These are phyloP conservation scores for Colletotrichum phormii DNA, from an alignment of 2,329 filamentous ascomycete genomes.

Conservation along the genomic window DNA sequence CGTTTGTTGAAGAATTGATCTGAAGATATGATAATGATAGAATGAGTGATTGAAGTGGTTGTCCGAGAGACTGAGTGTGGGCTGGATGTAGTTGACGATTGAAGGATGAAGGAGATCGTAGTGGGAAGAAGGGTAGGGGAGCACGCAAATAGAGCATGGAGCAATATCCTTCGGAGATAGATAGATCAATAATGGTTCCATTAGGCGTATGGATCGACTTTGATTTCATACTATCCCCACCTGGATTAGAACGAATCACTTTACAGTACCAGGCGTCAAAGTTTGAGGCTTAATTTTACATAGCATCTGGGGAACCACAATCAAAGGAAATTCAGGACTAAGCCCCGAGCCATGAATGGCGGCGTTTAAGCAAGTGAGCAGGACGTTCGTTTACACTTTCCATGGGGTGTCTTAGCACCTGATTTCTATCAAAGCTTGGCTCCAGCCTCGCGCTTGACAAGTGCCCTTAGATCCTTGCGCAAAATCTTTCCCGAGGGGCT, in stretches of 20 bases:
- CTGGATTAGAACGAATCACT: not conserved
- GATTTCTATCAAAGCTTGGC: conserved; percentile 16
- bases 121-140: too few species aligned
- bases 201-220: not conserved
- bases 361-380: not conserved
- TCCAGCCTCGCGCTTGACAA: conserved; percentile 45
- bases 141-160: too few species aligned
- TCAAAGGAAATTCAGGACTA: too few species aligned
- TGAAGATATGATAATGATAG: too few species aligned
- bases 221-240: not conserved
- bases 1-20: too few species aligned
- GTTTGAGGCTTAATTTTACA: not conserved
- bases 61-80: too few species aligned
- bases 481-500: conserved; percentile 68
- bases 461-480: conserved; percentile 51
- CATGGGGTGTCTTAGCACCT: too few species aligned
- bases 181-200: not conserved
- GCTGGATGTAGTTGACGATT: too few species aligned
- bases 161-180: not conserved
- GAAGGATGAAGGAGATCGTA: too few species aligned
- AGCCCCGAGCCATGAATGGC: not conserved
- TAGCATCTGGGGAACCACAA: not conserved
- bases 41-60: too few species aligned
- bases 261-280: not conserved
- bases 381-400: too few species aligned